Conservation (phyloP, 78 protist species). For the Parvularia atlantis region DNA sequence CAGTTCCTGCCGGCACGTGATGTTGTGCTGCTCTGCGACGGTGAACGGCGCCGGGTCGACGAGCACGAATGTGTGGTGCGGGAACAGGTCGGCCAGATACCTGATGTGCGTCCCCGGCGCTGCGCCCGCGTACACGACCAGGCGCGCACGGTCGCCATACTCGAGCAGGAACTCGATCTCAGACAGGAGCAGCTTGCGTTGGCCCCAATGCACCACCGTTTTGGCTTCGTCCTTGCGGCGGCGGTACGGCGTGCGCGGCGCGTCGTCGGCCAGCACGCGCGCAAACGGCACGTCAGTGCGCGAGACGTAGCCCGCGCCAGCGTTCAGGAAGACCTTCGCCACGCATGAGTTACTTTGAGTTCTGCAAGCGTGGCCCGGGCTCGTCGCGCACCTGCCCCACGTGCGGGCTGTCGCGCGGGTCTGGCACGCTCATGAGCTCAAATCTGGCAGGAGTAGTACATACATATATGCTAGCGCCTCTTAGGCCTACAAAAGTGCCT, state of each 20-base stretch:
- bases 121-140: slow-evolving; percentile 34
- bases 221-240: slow-evolving; percentile 24
- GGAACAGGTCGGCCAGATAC: slow-evolving; percentile 22
- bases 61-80: slow-evolving; percentile 9
- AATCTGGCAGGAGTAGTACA: too few relatives aligned
- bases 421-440: too few relatives aligned
- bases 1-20: slow-evolving; percentile 2
- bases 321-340: not conserved
- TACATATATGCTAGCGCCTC: too few relatives aligned
- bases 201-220: slow-evolving; percentile 41
- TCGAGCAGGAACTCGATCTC: slow-evolving; percentile 29
- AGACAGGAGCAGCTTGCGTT: slow-evolving; percentile 35
- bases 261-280: not conserved
- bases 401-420: too few relatives aligned
- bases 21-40: not conserved
- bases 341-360: too few relatives aligned
- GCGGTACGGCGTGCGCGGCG: slow-evolving; percentile 6
- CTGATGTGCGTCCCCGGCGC: slow-evolving; percentile 39
- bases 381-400: too few relatives aligned
- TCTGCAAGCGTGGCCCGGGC: too few relatives aligned
- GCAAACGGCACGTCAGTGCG: not conserved
- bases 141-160: not conserved
- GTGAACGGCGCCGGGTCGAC: slow-evolving; percentile 30
- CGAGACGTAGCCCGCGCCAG: not conserved
- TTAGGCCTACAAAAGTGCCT: too few relatives aligned